A percentile compares a stretch with the other conserved stretches of the same genome.
phyloP scores from a whole-genome alignment of 768 basidiomycete species.

The Tulasnella sp. region DNA sequence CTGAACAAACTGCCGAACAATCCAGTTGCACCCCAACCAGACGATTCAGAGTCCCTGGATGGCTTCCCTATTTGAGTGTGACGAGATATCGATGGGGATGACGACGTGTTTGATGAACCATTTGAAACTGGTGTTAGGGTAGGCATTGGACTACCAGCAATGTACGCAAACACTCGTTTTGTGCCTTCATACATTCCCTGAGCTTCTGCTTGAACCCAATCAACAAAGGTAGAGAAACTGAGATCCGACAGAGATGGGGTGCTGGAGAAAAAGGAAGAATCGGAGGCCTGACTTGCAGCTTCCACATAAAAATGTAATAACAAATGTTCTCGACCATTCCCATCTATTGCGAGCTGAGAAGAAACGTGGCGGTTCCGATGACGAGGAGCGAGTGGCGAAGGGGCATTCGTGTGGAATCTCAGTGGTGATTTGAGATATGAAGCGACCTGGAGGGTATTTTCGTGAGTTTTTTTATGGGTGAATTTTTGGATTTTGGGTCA shows the following conservation, averaged over 20 bases:
- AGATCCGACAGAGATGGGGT: slow-evolving; percentile 7
- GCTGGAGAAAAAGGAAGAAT: background rate
- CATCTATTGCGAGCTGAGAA: slow-evolving; percentile 62
- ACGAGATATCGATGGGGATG: background rate
- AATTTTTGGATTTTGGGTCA: background rate
- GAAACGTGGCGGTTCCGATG: slow-evolving; percentile 73
- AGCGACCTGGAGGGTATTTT: slow-evolving; percentile 37
- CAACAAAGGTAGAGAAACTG: background rate
- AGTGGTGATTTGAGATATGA: slow-evolving; percentile 56
- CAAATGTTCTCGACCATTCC: slow-evolving; percentile 68
- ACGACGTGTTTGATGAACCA: background rate
- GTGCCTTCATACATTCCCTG: slow-evolving; percentile 35
- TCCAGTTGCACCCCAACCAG: slow-evolving; percentile 14
- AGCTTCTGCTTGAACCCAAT: slow-evolving; percentile 30
- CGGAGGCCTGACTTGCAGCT: slow-evolving; percentile 34
- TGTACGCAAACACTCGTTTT: slow-evolving; percentile 52
- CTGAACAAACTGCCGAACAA: slow-evolving; percentile 9
- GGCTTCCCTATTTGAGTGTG: slow-evolving; percentile 11
- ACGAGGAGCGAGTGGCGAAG: slow-evolving; percentile 58
- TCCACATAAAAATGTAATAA: slow-evolving; percentile 71
- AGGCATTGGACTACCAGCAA: slow-evolving; percentile 48
- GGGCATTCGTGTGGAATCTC: slow-evolving; percentile 70
- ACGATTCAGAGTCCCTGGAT: background rate
- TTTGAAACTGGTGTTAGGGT: background rate
- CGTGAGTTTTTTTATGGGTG: background rate